A percentile compares a stretch with the other conserved stretches of the same genome.
Evolutionary conservation across 1,284 basidiomycete genomes (phyloP).

Genomic region (Wolfiporia cocos): DNA sequence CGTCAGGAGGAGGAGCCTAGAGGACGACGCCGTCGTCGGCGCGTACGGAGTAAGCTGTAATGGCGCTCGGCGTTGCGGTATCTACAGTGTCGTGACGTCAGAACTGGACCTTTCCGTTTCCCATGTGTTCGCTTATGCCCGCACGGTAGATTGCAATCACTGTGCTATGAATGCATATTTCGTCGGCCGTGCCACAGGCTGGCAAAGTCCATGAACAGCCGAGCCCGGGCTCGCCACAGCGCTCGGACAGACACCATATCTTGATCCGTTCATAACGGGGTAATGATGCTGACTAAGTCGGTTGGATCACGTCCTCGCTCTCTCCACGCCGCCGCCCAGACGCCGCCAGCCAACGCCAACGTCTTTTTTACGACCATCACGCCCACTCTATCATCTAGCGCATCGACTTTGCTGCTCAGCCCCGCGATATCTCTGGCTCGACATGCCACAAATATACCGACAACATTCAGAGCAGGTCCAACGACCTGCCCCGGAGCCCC

Average conservation of each 20-base stretch:
- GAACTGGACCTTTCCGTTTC: too few species aligned
- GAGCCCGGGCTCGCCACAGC: too few species aligned
- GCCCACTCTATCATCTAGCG: not conserved
- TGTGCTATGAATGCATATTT: too few species aligned
- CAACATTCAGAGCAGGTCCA: slow-evolving; percentile 17
- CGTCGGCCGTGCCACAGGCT: too few species aligned
- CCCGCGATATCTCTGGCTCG: not conserved
- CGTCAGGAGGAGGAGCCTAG: not conserved
- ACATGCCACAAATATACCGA: slow-evolving; percentile 24
- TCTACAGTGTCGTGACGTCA: too few species aligned
- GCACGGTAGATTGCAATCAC: too few species aligned
- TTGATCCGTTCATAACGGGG: not conserved
- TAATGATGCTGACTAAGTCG: slow-evolving; percentile 3
- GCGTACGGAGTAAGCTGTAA: slow-evolving; percentile 7
- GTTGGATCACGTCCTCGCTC: slow-evolving; percentile 4
- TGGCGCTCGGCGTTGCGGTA: too few species aligned
- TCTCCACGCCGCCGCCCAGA: slow-evolving; percentile 8
- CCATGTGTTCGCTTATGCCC: too few species aligned
- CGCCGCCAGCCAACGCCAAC: not conserved
- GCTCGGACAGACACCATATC: too few species aligned
- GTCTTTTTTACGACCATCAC: not conserved
- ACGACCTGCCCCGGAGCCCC: slow-evolving; percentile 15
- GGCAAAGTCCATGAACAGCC: too few species aligned
- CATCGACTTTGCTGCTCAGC: not conserved
- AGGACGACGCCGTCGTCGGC: slow-evolving; percentile 1